These are phyloP conservation scores for Plantago coronopus DNA, from an alignment of 305 asterid genomes.

Conservation along the genomic window DNA sequence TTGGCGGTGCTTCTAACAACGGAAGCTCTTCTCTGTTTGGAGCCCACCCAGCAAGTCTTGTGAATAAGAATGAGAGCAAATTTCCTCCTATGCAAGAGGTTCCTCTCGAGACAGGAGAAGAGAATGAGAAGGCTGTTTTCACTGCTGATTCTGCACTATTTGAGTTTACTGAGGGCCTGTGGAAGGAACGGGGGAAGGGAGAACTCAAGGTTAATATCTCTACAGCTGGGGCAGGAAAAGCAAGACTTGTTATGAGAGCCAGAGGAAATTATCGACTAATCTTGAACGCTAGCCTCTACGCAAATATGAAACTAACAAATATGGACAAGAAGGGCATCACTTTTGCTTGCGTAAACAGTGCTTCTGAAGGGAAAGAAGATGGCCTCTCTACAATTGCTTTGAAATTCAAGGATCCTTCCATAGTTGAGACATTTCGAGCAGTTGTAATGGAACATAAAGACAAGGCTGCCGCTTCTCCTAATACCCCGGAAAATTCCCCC, in stretches of 20 bases:
- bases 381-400: slow-evolving; percentile 78
- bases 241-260: slow-evolving; percentile 81
- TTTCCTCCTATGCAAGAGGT: slow-evolving; percentile 69
- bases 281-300: slow-evolving; percentile 76
- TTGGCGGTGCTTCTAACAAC: slow-evolving; percentile 41
- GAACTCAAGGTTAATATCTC: slow-evolving; percentile 74
- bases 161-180: slow-evolving; percentile 66
- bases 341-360: slow-evolving; percentile 80
- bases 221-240: slow-evolving; percentile 53
- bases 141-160: slow-evolving; percentile 69
- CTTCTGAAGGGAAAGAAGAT: slow-evolving; percentile 51
- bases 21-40: slow-evolving; percentile 58
- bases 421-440: slow-evolving; percentile 58
- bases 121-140: slow-evolving; percentile 68
- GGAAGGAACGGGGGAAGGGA: slow-evolving; percentile 97
- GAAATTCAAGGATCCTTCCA: slow-evolving; percentile 72
- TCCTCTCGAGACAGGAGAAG: slow-evolving; percentile 79
- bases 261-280: slow-evolving; percentile 77
- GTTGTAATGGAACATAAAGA: slow-evolving; percentile 55
- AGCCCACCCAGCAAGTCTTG: slow-evolving; percentile 32
- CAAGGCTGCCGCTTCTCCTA: slow-evolving; percentile 26
- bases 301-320: slow-evolving; percentile 84
- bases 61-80: slow-evolving; percentile 44
- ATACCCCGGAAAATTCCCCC: slow-evolving; percentile 86
- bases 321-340: slow-evolving; percentile 95